A percentile compares a stretch with the other conserved stretches of the same genome.
Evolutionary conservation across 768 basidiomycete genomes (phyloP).

Genomic region (Lactarius vividus): DNA sequence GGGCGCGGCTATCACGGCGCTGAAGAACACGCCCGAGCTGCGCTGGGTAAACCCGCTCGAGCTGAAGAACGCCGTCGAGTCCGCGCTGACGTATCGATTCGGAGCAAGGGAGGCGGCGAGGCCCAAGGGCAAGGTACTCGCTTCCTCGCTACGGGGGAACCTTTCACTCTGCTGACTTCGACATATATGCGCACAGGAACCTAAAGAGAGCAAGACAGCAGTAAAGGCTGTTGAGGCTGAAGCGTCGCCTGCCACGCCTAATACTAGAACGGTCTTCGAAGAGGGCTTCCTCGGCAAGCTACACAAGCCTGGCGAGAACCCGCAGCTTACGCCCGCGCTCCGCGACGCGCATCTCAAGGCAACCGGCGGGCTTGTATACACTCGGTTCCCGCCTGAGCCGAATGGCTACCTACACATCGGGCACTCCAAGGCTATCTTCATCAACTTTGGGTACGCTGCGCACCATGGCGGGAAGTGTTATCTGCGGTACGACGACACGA

Average conservation of each 20-base stretch:
- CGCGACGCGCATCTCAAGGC: slow-evolving; percentile 76
- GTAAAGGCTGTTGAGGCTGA: slow-evolving; percentile 36
- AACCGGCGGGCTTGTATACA: slow-evolving; percentile 84
- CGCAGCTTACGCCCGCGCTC: slow-evolving; percentile 74
- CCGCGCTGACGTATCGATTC: slow-evolving; percentile 61
- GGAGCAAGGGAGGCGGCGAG: slow-evolving; percentile 69
- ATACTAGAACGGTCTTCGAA: slow-evolving; percentile 69
- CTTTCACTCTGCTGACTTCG: neutral
- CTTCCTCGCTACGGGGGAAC: neutral
- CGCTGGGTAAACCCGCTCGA: slow-evolving; percentile 86
- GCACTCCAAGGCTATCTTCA: slow-evolving; percentile 97
- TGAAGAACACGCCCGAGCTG: slow-evolving; percentile 59
- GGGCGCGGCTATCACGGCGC: slow-evolving; percentile 58
- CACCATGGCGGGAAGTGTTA: slow-evolving; percentile 91
- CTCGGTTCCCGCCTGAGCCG: slow-evolving; percentile 98
- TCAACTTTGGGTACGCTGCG: slow-evolving; percentile 98
- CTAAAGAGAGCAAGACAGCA: slow-evolving; percentile 44
- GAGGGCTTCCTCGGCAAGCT: slow-evolving; percentile 92
- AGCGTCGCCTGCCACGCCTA: slow-evolving; percentile 35
- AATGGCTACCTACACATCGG: slow-evolving; percentile 96
- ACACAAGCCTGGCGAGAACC: slow-evolving; percentile 92
- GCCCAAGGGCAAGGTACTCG: slow-evolving; percentile 64
- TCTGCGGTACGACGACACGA: slow-evolving; percentile 96
- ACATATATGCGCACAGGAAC: slow-evolving; percentile 37
- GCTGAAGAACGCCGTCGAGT: slow-evolving; percentile 77